Evolutionary conservation across 2,329 filamentous ascomycete species (phyloP).

Genomic region (Penicillium sp.): DNA sequence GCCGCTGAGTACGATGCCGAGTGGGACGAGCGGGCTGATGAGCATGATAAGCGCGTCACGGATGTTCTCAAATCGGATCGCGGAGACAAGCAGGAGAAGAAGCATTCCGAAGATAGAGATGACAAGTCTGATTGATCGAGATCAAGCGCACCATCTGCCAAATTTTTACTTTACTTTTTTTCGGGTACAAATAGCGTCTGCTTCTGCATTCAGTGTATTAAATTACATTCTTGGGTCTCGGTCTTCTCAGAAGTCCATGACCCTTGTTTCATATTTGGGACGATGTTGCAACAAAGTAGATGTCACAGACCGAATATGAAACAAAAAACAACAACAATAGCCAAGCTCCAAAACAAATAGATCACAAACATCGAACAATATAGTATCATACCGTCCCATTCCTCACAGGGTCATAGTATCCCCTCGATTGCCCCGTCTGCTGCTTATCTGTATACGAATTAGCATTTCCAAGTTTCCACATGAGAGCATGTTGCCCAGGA

Average conservation of each 20-base stretch:
- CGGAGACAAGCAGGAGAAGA: slow-evolving; percentile 39
- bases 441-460: slow-evolving; percentile 22
- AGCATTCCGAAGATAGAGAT: slow-evolving; percentile 23
- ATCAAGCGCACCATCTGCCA: not conserved
- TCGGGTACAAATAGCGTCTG: not conserved
- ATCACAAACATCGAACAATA: not conserved
- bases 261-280: not conserved
- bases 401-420: slow-evolving; percentile 46
- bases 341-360: not conserved
- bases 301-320: slow-evolving; percentile 5
- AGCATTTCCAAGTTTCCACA: not conserved
- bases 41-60: slow-evolving; percentile 63
- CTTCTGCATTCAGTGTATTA: slow-evolving; percentile 10
- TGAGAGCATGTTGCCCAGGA: not conserved
- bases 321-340: not conserved
- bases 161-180: not conserved
- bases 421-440: slow-evolving; percentile 31
- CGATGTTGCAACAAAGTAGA: slow-evolving; percentile 4
- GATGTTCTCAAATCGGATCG: slow-evolving; percentile 56
- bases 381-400: slow-evolving; percentile 33
- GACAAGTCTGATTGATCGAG: slow-evolving; percentile 6
- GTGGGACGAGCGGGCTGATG: slow-evolving; percentile 77
- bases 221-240: not conserved
- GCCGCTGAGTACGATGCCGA: slow-evolving; percentile 88
- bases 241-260: not conserved